Base-by-base conservation (phyloP, 345 rosid species). In the Alliaria petiolata region DNA sequence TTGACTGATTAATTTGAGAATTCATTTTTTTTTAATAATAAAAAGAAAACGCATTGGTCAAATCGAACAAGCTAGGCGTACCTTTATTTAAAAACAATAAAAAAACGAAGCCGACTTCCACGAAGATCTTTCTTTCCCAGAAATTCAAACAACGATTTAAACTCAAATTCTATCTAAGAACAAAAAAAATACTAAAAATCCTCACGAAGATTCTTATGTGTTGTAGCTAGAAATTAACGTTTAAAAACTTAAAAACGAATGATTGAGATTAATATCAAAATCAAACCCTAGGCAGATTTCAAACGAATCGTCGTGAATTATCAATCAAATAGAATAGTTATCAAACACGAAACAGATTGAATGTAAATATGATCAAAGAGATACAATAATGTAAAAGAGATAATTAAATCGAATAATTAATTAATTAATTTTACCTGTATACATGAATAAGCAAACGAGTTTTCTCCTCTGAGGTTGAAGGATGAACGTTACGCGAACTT, bases 401-500 rank as follows among this genome's bases (percentile, higher is more conserved):
- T 3, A 34, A 22, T 19, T 2, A 51, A 28, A 51, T 65, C 13
- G 34, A 43, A 36, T 20, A 31, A 52, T 13, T 28, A 5, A 28
- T 2, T 16, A 60, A 31, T 51, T 62, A 22, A 22, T 22, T n/a
- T n/a, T 22, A 69, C 79, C 79, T 76, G 62, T n/a, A 43, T 9
- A 55, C 33, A 74, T 49, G 5, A 36, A 49, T 31, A 50, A 59
- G 22, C 51, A 66, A 70, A 43, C 52, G 69, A 62, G 70, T 28
- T 38, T 46, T 62, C 51, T 63, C 55, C 36, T 49, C 2, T 26
- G 65, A 55, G 33, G 25, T 28, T 36, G 22, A 55, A 69, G 34
- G 45, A 76, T 39, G 79, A 69, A 69, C 79, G 76, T 76, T 76
- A 76, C 76, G 38, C 66, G 57, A 62, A 69, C 8, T 70, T 63